A percentile compares a stretch with the other conserved stretches of the same genome.
These are phyloP conservation scores for Leccinum rimulosum DNA, from an alignment of 768 basidiomycete genomes.

Conservation along the genomic window DNA sequence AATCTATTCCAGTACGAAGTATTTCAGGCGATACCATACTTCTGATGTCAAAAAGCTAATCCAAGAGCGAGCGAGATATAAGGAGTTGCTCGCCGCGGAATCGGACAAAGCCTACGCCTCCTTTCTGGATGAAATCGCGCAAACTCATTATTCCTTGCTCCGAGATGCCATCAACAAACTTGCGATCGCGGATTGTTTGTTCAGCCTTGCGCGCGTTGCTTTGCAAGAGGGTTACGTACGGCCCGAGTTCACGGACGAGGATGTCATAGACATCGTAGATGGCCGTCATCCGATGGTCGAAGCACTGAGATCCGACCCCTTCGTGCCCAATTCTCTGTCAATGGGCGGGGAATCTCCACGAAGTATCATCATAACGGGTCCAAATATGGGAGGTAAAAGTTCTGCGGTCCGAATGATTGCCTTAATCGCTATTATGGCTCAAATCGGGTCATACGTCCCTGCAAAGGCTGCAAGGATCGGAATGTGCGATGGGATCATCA, in stretches of 20 bases:
- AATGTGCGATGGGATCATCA: constrained; percentile 81
- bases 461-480: constrained; percentile 70
- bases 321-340: constrained; percentile 76
- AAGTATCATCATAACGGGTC: constrained; percentile 77
- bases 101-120: constrained; percentile 61
- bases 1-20: constrained; percentile 58
- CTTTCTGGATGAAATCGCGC: constrained; percentile 69
- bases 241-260: constrained; percentile 69
- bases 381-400: constrained; percentile 88
- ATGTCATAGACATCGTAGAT: constrained; percentile 68
- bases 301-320: constrained; percentile 69
- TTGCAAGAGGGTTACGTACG: constrained; percentile 73
- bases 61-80: constrained; percentile 69
- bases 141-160: constrained; percentile 65
- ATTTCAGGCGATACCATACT: constrained; percentile 69
- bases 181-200: constrained; percentile 82
- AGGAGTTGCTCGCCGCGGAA: constrained; percentile 68
- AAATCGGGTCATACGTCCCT: constrained; percentile 93
- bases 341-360: constrained; percentile 55
- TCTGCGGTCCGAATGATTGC: constrained; percentile 79
- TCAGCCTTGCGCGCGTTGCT: constrained; percentile 80
- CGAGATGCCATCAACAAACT: constrained; percentile 78
- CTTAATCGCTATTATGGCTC: constrained; percentile 71
- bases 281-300: constrained; percentile 96
- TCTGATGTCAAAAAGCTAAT: constrained; percentile 61